Evolutionary conservation across 805 yeast species (phyloP).

Genomic region (Clavispora carvajalis): DNA sequence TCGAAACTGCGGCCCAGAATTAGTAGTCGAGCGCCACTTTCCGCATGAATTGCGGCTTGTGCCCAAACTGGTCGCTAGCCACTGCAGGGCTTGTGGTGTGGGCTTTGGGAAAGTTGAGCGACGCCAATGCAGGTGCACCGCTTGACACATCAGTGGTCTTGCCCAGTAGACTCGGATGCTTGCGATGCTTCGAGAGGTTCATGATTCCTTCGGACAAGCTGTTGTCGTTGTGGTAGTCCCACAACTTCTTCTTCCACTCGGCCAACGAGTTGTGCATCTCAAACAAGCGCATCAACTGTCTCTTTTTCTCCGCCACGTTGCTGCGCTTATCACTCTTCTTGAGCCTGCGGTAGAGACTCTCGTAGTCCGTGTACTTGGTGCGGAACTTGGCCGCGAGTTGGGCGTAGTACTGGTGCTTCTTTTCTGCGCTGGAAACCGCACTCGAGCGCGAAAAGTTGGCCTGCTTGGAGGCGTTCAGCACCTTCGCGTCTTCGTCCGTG

Average conservation of each 20-base stretch:
- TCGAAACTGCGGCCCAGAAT: not conserved
- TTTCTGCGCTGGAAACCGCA: constrained; percentile 12
- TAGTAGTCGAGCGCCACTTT: constrained; percentile 7
- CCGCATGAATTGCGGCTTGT: not conserved
- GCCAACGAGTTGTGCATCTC: constrained; percentile 48
- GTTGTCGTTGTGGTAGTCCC: constrained; percentile 39
- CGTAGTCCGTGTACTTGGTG: constrained; percentile 13
- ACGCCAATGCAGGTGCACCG: constrained; percentile 4
- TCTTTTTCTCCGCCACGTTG: constrained; percentile 9
- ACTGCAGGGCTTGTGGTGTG: constrained; percentile 1
- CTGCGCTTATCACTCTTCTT: constrained; percentile 8
- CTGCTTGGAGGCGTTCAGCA: not conserved
- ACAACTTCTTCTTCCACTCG: constrained; percentile 51
- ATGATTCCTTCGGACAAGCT: constrained; percentile 29
- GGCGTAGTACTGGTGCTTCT: constrained; percentile 15
- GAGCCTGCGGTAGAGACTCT: constrained; percentile 11
- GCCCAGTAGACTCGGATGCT: constrained; percentile 7
- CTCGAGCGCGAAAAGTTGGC: constrained; percentile 7
- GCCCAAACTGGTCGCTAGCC: not conserved
- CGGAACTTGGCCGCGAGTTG: constrained; percentile 16
- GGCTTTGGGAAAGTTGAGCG: constrained; percentile 4
- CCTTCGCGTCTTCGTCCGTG: constrained; percentile 12
- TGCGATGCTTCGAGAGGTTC: constrained; percentile 36
- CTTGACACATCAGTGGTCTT: not conserved
- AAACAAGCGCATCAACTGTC: constrained; percentile 34